phyloP scores from a whole-genome alignment of 805 yeast species.

The Candida boidinii region DNA sequence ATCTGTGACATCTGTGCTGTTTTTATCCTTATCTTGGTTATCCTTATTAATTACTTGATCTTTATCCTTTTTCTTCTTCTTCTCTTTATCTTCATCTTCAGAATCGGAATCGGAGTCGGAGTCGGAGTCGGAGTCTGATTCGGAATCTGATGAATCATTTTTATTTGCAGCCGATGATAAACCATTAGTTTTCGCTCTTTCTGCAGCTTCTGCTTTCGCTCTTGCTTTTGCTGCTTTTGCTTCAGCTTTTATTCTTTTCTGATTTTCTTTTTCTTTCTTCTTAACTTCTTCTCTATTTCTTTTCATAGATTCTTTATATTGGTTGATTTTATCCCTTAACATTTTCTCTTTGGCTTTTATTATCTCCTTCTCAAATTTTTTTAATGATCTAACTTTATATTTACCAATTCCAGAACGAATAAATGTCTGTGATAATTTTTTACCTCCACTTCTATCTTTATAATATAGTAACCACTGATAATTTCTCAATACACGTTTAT shows the following conservation, averaged over 20 bases:
- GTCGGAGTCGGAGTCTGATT: neutral
- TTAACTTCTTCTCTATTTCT: neutral
- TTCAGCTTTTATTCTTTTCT: conserved; percentile 3
- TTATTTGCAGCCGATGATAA: no score
- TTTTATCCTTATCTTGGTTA: no score
- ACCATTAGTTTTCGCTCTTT: no score
- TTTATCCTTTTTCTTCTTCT: conserved; percentile 1
- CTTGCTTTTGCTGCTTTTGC: conserved; percentile 6
- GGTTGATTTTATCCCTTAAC: no score
- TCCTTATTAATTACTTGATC: neutral
- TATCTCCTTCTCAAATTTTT: conserved; percentile 17
- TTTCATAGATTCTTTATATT: no score
- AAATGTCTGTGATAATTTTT: conserved; percentile 10
- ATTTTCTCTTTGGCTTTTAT: neutral
- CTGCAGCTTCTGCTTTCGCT: conserved; percentile 3
- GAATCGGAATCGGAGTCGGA: conserved; percentile 2
- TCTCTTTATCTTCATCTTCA: conserved; percentile 4
- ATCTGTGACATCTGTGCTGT: no score
- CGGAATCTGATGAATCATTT: neutral
- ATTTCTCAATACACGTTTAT: conserved; percentile 31
- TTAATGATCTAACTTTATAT: conserved; percentile 12
- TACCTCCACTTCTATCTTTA: conserved; percentile 33
- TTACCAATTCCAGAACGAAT: conserved; percentile 3
- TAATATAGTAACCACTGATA: conserved; percentile 43
- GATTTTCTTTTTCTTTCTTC: conserved; percentile 5